Evolutionary conservation across 129 eudicot species (phyloP), one percentile per base, ranked within the genome.

Genomic region (Calendula officinalis): DNA sequence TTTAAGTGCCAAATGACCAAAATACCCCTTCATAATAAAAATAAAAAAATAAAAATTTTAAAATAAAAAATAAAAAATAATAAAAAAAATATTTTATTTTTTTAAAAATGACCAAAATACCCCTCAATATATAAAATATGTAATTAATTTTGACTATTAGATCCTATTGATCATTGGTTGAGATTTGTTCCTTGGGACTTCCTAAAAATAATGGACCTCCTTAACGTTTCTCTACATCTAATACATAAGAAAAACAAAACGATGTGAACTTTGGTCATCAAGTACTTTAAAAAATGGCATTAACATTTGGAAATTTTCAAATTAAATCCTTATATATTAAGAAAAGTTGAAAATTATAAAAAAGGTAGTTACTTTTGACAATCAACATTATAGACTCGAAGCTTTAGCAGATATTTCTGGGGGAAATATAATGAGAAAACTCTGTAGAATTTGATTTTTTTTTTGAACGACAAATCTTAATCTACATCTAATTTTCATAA

Each of bases 251-350:
- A 6, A 8, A 17, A 0, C 8, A 46, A 37, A 30, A 32, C 40
- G 38, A 51, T 39, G n/a, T 37, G 61, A 52, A 51, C 56, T 7
- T 9, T 17, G n/a, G 68, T 42, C 35, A 47, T 71, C 75, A 41
- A 10, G 16, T 22, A 45, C 3, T 69, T 51, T 66, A 13, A 7
- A 32, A 40, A 11, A 39, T 71, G 39, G 46, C 55, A 13, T 40
- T 51, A 41, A 59, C 4, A 40, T 8, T 54, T 52, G 41, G 34
- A 43, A 43, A 33, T 33, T 40, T 60, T 40, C 32, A 32, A 8
- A 6, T 61, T 30, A 50, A 59, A 58, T 13, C 43, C 54, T 37
- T 45, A 22, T n/a, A 50, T 36, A 6, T 17, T 48, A 50, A 27
- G 62, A 70, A 70, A 49, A 3, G 17, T 32, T 13, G 53, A 70